Conservation (phyloP, 2,329 filamentous ascomycete species). For the Helicocarpus griseus region DNA sequence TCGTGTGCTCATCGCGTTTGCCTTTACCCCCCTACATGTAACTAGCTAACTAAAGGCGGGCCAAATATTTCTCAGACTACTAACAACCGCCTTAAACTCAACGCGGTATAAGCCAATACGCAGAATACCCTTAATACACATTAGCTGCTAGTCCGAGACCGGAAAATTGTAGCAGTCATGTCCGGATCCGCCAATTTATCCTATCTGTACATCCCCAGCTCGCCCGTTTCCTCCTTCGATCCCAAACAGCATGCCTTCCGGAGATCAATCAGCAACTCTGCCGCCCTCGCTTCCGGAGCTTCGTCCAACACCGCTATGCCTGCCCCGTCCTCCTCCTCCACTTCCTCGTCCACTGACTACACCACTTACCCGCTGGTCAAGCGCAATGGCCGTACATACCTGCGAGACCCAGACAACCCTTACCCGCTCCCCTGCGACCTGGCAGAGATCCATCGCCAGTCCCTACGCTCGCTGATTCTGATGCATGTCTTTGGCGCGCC, state of each 20-base stretch:
- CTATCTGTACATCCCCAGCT: conserved; percentile 9
- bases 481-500: conserved; percentile 73
- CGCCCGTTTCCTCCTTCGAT: conserved; percentile 3
- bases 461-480: conserved; percentile 68
- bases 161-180: conserved; percentile 5
- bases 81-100: no score
- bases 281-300: conserved; percentile 13
- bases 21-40: no score
- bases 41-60: no score
- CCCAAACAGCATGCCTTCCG: conserved; percentile 7
- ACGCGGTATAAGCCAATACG: not conserved
- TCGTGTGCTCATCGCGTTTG: not conserved
- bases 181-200: conserved; percentile 9
- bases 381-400: conserved; percentile 72
- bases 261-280: conserved; percentile 20
- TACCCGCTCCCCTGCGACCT: conserved; percentile 90
- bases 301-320: no score
- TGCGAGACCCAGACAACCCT: conserved; percentile 59
- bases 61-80: no score
- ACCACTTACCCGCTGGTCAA: conserved; percentile 52
- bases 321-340: conserved; percentile 26
- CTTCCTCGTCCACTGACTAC: conserved; percentile 28
- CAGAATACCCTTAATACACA: not conserved
- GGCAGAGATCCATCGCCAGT: conserved; percentile 78
- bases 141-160: not conserved